phyloP scores from a whole-genome alignment of 2,329 filamentous ascomycete genomes.

The Alternaria triticimaculans region DNA sequence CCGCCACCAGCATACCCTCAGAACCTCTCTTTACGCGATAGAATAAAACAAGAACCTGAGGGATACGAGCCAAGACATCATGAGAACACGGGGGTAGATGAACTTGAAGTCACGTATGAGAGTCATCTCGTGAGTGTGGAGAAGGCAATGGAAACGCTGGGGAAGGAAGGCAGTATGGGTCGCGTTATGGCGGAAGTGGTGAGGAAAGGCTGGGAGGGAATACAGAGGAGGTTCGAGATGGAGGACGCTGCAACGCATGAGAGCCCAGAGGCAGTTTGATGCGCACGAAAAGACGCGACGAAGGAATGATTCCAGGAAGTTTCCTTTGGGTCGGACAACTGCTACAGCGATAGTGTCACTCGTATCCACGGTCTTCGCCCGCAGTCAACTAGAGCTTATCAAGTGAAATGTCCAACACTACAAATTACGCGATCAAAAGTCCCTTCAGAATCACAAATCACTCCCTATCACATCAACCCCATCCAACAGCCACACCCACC shows the following conservation, averaged over 20 bases:
- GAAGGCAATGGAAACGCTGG: conserved; percentile 52
- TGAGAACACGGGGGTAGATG: conserved; percentile 57
- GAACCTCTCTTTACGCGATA: conserved; percentile 46
- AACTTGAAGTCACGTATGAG: conserved; percentile 54
- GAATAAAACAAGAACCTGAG: conserved; percentile 49
- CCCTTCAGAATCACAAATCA: neutral
- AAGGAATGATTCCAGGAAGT: neutral
- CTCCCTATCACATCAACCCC: neutral
- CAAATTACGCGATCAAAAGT: neutral
- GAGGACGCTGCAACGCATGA: conserved; percentile 28
- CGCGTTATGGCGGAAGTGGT: conserved; percentile 56
- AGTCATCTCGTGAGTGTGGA: conserved; percentile 52
- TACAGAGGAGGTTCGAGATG: conserved; percentile 45
- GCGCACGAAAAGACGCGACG: neutral
- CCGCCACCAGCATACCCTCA: conserved; percentile 48
- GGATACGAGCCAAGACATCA: conserved; percentile 56
- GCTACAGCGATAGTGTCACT: neutral
- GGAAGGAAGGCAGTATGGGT: conserved; percentile 27
- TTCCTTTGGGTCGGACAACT: too few species aligned
- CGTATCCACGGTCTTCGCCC: neutral
- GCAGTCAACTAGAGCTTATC: neutral
- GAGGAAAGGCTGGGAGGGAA: conserved; percentile 52
- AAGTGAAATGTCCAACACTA: neutral
- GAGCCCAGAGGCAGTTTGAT: conserved; percentile 27
- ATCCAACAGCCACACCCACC: neutral